These are phyloP conservation scores for Neofusicoccum ribis DNA, from an alignment of 2,329 filamentous ascomycete species.

Conservation along the genomic window DNA sequence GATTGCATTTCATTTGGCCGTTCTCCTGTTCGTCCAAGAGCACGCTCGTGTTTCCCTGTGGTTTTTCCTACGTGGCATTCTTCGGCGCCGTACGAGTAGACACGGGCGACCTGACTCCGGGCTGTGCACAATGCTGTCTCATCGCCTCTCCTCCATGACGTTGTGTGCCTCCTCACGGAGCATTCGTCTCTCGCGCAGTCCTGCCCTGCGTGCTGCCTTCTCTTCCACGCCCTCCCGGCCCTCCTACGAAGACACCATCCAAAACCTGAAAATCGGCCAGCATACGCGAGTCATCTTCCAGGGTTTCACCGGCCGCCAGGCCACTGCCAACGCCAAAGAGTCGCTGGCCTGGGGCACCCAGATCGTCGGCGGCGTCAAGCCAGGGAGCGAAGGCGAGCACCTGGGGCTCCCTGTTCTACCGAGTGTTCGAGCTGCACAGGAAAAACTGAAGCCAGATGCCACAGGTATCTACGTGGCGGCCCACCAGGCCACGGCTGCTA, in stretches of 20 bases:
- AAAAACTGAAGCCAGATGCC: constrained; percentile 70
- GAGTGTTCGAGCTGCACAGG: constrained; percentile 67
- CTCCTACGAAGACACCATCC: constrained; percentile 62
- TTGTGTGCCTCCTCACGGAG: background rate
- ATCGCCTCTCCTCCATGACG: constrained; percentile 12
- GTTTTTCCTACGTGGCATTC: too few relatives aligned
- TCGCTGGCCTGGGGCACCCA: constrained; percentile 77
- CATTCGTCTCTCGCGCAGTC: background rate
- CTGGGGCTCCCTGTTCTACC: constrained; percentile 71
- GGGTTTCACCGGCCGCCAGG: constrained; percentile 68
- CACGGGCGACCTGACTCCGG: background rate
- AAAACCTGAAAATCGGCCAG: constrained; percentile 65
- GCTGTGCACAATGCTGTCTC: constrained; percentile 10
- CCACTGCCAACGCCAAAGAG: constrained; percentile 74
- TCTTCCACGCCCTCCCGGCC: constrained; percentile 33
- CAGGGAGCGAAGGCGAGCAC: constrained; percentile 66
- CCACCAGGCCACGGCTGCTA: constrained; percentile 69
- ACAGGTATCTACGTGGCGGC: constrained; percentile 80
- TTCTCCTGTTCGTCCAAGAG: background rate
- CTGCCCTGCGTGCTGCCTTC: constrained; percentile 23
- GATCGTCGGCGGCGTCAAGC: constrained; percentile 76
- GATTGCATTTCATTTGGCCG: background rate
- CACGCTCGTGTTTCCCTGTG: background rate
- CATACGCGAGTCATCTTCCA: constrained; percentile 70
- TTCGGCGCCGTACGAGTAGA: background rate